Conservation (phyloP, 2,329 filamentous ascomycete species). For the Neonectria magnoliae region DNA sequence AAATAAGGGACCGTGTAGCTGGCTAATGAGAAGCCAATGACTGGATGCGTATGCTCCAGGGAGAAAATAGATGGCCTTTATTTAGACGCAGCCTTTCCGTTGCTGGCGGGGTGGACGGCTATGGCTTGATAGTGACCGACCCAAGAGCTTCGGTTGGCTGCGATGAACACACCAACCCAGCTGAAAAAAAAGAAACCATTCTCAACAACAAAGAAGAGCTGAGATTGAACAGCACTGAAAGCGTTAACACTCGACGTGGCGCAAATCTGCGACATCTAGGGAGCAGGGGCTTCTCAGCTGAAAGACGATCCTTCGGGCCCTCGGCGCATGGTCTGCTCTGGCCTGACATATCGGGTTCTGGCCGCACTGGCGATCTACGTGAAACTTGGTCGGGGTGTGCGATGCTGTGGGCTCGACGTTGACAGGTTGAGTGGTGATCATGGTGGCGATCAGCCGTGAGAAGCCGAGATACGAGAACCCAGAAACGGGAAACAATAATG, state of each 20-base stretch:
- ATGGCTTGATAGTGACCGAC: background rate
- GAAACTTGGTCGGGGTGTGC: constrained; percentile 19
- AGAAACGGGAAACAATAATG: background rate
- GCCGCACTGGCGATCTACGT: constrained; percentile 23
- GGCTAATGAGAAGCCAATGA: background rate
- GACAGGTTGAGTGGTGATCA: background rate
- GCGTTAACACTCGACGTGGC: constrained; percentile 10
- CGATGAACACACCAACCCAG: background rate
- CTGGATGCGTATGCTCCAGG: background rate
- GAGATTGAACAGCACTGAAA: constrained; percentile 18
- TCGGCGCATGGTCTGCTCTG: background rate
- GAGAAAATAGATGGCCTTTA: background rate
- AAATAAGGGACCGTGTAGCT: background rate
- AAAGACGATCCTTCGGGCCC: constrained; percentile 2
- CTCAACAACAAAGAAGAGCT: constrained; percentile 20
- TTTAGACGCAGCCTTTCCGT: constrained; percentile 16
- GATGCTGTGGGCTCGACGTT: background rate
- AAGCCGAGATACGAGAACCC: background rate
- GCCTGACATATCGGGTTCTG: background rate
- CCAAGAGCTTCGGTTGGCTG: background rate
- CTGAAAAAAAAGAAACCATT: background rate
- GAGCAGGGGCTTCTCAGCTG: constrained; percentile 23
- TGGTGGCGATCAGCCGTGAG: background rate
- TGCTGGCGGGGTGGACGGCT: background rate
- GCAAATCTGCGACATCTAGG: constrained; percentile 15